Evolutionary conservation across 2,329 filamentous ascomycete genomes (phyloP).

Genomic region (Aspergillus udagawae): DNA sequence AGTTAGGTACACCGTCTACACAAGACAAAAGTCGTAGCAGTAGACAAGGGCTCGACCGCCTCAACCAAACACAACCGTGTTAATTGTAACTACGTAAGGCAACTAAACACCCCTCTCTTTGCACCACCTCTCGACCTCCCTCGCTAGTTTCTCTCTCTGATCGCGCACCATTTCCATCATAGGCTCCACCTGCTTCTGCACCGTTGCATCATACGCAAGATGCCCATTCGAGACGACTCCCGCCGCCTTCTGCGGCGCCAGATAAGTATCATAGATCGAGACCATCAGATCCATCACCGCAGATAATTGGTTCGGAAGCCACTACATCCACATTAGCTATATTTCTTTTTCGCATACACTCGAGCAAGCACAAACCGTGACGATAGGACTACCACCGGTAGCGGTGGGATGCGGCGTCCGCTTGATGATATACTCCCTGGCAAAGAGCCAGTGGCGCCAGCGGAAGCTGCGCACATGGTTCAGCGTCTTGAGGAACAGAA

Average conservation of each 20-base stretch:
- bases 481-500: constrained; percentile 43
- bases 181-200: constrained; percentile 36
- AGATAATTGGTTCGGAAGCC: constrained; percentile 47
- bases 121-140: constrained; percentile 45
- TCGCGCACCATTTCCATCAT: constrained; percentile 35
- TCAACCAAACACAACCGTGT: not conserved
- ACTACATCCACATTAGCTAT: constrained; percentile 23
- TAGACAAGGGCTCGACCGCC: no score
- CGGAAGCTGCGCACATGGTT: constrained; percentile 48
- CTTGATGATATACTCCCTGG: constrained; percentile 47
- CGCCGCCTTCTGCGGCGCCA: constrained; percentile 29
- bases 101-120: constrained; percentile 40
- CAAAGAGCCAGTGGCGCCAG: constrained; percentile 49
- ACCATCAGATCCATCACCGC: constrained; percentile 49
- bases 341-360: not conserved
- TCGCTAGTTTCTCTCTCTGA: constrained; percentile 30
- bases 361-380: constrained; percentile 34
- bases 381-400: constrained; percentile 47
- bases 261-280: constrained; percentile 39
- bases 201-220: constrained; percentile 18
- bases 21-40: not conserved
- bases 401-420: constrained; percentile 45
- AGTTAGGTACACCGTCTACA: no score
- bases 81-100: not conserved
- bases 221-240: constrained; percentile 18